Evolutionary conservation across 805 yeast genomes (phyloP), one percentile per base, ranked within the genome.

Genomic region (Metschnikowia continentalis): DNA sequence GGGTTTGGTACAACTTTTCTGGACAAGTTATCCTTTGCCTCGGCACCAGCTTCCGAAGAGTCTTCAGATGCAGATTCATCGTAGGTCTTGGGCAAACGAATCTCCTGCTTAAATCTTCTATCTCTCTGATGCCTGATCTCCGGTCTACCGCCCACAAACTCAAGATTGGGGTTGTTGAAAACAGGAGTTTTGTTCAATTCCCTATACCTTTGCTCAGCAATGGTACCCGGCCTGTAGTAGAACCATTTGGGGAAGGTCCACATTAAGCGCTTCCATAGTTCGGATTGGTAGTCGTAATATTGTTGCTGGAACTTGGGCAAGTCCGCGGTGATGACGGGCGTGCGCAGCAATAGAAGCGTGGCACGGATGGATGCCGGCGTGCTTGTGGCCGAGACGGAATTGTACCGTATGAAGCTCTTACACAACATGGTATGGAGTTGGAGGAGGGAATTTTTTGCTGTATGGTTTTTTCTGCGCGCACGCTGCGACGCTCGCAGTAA

Each of bases 201-300:
- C 48, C 84, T 71, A 69, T 82, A 92, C 59, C 81, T 81, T 65
- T 90, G 88, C 66, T 90, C 96, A 3, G 96, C 82, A 54, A 94
- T 75, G 1, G 97, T 86, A 54, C 98, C 98, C 61, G 81, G 84
- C 64, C 86, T 88, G 74, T 84, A 94, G 72, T 91, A 94, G 65
- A 83, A 91, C 80, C 90, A 90, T 60, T 86, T 83, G 5, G 99
- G 98, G 69, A 94, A 94, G 0, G 98, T 90, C 96, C 97, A 90
- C 96, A 91, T 90, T 58, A 94, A 76, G 61, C 98, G 80, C 63
- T 84, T 84, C 75, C 90, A 91, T 49, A 94, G 76, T 66, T 88
- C 96, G 47, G 82, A 80, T 68, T 91, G 96, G 67, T 94, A 94
- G 48, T 82, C 74, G 65, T 86, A 88, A 68, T 85, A 94, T 47